Conservation (phyloP, 108 stramenopile genomes). For the Nannochloropsis granulata region DNA sequence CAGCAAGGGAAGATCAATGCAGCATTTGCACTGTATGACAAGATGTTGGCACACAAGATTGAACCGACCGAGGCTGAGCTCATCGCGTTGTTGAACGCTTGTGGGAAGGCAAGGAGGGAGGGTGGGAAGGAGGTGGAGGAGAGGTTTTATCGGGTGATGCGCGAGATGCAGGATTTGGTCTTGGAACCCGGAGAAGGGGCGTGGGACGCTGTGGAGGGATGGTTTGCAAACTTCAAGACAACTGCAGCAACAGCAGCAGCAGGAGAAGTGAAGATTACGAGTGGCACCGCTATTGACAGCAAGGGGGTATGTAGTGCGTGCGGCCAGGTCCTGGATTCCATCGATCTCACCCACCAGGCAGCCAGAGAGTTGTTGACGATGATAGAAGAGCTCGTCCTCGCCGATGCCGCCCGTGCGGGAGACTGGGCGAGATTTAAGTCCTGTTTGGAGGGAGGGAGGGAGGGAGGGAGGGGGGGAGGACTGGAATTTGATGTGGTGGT, state of each 20-base stretch:
- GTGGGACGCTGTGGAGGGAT: not conserved
- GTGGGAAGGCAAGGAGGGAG: not conserved
- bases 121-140: not conserved
- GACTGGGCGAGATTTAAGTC: constrained; percentile 4
- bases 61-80: not conserved
- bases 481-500: constrained; percentile 45
- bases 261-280: not conserved
- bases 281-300: not conserved
- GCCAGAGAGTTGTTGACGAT: not conserved
- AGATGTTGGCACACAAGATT: not conserved
- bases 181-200: not conserved
- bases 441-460: not conserved
- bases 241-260: not conserved
- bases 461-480: not conserved
- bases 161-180: not conserved
- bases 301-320: constrained; percentile 8
- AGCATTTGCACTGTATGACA: not conserved
- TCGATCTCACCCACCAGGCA: constrained; percentile 7
- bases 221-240: not conserved
- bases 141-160: not conserved
- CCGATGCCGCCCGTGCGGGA: not conserved
- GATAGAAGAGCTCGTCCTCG: not conserved
- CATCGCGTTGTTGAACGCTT: not conserved
- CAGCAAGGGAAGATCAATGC: not conserved
- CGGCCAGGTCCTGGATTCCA: constrained; percentile 6